Percentiles rank a stretch among this genome's conserved stretches.
Conservation (phyloP, 1,284 basidiomycete species). For the Pholiota adiposa region DNA sequence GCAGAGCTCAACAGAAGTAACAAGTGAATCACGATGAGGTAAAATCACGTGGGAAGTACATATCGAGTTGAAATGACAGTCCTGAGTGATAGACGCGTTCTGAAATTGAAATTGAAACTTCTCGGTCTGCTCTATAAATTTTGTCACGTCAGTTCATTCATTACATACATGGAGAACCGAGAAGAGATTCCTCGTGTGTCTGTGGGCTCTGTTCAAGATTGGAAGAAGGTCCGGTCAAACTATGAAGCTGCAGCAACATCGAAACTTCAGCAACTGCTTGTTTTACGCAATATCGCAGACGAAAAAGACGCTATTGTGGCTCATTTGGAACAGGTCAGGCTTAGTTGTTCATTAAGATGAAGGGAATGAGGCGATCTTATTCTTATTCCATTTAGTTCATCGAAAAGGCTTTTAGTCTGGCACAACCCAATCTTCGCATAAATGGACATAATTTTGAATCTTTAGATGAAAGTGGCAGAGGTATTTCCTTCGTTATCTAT, state of each 20-base stretch:
- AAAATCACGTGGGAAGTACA: conserved; percentile 8
- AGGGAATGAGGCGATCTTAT: conserved; percentile 7
- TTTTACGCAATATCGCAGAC: conserved; percentile 24
- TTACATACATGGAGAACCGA: conserved; percentile 34
- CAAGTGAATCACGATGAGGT: not conserved
- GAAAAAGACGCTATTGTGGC: conserved; percentile 51
- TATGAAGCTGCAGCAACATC: conserved; percentile 49
- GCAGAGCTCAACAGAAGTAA: not conserved
- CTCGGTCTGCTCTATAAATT: too few relatives aligned
- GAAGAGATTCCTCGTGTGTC: conserved; percentile 70
- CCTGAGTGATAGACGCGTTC: too few relatives aligned
- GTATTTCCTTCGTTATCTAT: conserved; percentile 32
- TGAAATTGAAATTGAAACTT: too few relatives aligned
- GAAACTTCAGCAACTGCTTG: conserved; percentile 44
- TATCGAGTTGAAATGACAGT: too few relatives aligned
- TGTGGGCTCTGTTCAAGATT: conserved; percentile 63
- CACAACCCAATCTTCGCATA: conserved; percentile 73
- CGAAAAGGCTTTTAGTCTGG: conserved; percentile 62
- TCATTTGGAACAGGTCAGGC: conserved; percentile 53
- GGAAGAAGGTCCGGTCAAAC: conserved; percentile 58
- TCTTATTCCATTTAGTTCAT: conserved; percentile 57
- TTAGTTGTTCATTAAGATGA: not conserved
- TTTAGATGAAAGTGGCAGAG: conserved; percentile 56
- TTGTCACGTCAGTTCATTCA: not conserved
- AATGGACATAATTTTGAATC: conserved; percentile 81